These are phyloP conservation scores for Cladosporium velox DNA, from an alignment of 2,329 filamentous ascomycete genomes.

Conservation along the genomic window DNA sequence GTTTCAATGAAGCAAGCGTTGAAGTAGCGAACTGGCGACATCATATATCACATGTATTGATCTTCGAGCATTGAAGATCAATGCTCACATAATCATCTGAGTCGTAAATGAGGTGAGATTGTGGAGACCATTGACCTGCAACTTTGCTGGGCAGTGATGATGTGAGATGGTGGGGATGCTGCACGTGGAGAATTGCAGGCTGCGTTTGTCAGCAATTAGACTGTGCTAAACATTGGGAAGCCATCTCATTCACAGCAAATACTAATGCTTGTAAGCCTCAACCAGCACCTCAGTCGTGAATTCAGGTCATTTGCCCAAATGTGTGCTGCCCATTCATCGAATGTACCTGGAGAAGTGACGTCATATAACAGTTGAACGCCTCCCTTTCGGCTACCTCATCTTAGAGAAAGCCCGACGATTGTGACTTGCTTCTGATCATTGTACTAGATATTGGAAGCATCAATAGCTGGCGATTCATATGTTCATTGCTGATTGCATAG, in stretches of 20 bases:
- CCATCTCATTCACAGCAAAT: not conserved
- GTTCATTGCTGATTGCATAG: not conserved
- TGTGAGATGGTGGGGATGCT: not conserved
- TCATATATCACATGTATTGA: not conserved
- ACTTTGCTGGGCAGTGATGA: not conserved
- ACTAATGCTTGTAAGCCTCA: not conserved
- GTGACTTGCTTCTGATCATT: not conserved
- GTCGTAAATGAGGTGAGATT: not conserved
- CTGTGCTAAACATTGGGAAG: not conserved
- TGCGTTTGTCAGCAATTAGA: not conserved
- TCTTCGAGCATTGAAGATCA: slow-evolving; percentile 32
- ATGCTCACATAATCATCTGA: not conserved
- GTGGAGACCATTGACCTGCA: slow-evolving; percentile 11
- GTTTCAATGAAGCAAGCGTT: not conserved
- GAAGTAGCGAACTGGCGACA: not conserved
- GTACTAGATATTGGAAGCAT: not conserved
- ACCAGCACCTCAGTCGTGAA: not conserved
- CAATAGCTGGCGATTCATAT: not conserved
- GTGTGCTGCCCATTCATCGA: not conserved
- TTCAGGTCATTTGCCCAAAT: not conserved
- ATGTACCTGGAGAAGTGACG: not conserved
- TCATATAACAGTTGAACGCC: not conserved
- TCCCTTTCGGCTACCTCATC: not conserved
- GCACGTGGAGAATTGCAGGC: not conserved
- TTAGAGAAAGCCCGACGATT: not conserved